Evolutionary conservation across 306 rosid species (phyloP), one percentile per base, ranked within the genome.

Genomic region (Vigna reflexopilosa): DNA sequence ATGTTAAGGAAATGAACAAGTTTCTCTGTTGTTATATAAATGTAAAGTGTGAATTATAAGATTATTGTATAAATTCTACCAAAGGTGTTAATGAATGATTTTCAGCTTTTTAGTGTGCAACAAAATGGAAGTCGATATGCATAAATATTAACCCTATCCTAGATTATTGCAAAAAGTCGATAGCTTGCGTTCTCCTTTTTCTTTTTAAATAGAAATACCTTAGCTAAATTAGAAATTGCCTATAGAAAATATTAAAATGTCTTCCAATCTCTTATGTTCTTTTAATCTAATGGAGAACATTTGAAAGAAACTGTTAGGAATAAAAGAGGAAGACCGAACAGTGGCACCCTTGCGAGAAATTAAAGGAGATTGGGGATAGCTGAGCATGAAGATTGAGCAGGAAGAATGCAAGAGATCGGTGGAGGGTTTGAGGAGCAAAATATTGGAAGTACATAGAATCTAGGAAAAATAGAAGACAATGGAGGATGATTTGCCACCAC

Each of bases 1-100:
- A 58, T 70, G 47, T 47, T 59, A 16, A 67, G 52, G 55, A 67
- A 55, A 59, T n/a, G 38, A 38, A 30, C 38, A 49, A 9, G 26
- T 55, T 48, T 61, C 40, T 70, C 10, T 61, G 47, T 49, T 77
- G 30, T 16, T 42, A 5, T 42, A 22, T 54, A 12, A 42, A n/a
- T 49, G 64, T 65, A 64, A 76, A 49, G 42, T 19, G 38, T 64
- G 68, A 63, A 34, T 50, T 49, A 19, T 6, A 32, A 0, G 42
- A 24, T 15, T 24, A 3, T 57, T 5, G 17, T 65, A 40, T 38
- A 65, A 65, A 38, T 65, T 65, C 49, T 30, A 38, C 8, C 26
- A n/a, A 16, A 38, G 6, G 14, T 22, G 15, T 40, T 55, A 55
- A 55, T 40, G 7, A 44, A 24, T 11, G 28, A 55, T 56, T 73